Evolutionary conservation across 306 rosid genomes (phyloP).

Genomic region (Psophocarpus tetragonolobus): DNA sequence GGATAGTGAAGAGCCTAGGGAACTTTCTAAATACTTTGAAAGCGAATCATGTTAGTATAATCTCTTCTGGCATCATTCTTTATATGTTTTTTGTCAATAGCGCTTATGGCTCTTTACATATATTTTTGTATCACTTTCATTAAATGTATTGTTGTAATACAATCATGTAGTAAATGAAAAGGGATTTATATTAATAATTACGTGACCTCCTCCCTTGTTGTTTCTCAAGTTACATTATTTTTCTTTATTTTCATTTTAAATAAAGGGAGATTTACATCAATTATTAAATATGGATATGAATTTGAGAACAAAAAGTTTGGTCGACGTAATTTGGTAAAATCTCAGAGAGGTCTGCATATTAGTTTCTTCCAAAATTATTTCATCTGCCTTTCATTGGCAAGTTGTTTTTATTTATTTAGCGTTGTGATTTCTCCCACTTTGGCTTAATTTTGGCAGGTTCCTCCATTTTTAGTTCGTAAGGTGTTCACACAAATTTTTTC

Average conservation of each 20-base stretch:
- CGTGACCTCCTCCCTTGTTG: not conserved
- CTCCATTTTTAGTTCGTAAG: conserved; percentile 74
- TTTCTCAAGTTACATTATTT: conserved; percentile 7
- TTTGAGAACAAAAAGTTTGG: not conserved
- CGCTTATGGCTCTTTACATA: not conserved
- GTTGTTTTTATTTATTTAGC: conserved; percentile 6
- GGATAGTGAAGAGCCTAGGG: conserved; percentile 84
- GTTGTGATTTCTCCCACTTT: conserved; percentile 9
- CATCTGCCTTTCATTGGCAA: conserved; percentile 2
- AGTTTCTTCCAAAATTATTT: not conserved
- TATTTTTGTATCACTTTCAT: conserved; percentile 11
- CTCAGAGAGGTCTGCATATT: not conserved
- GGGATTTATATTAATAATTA: no score
- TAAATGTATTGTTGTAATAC: conserved; percentile 18
- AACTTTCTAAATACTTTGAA: conserved; percentile 77
- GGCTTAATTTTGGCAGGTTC: conserved; percentile 42
- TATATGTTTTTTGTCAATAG: conserved; percentile 12
- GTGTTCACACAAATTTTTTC: conserved; percentile 87
- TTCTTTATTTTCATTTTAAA: conserved; percentile 22
- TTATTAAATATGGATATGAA: not conserved
- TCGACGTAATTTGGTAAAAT: conserved; percentile 5
- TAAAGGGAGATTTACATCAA: not conserved
- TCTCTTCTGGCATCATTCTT: conserved; percentile 21
- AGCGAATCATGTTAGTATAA: conserved; percentile 73
- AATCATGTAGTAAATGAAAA: no score